These are phyloP conservation scores for Cicer pinnatifidum DNA, from an alignment of 306 rosid genomes.

Conservation along the genomic window DNA sequence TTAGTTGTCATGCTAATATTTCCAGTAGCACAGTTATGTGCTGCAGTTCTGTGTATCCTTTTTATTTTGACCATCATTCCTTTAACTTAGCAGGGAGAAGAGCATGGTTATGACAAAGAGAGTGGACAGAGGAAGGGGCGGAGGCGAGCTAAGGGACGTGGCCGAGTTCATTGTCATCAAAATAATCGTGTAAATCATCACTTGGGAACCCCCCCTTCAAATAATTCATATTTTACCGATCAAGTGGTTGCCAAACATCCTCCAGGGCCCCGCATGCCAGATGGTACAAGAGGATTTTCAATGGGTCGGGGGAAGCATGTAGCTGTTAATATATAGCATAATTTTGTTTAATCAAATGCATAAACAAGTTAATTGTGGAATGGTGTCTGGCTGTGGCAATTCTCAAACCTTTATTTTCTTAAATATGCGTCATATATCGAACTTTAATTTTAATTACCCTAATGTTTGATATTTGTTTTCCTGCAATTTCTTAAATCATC, in stretches of 20 bases:
- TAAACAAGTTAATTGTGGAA: conserved; percentile 20
- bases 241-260: conserved; percentile 71
- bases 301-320: conserved; percentile 90
- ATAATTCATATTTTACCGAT: conserved; percentile 55
- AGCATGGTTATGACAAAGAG: conserved; percentile 75
- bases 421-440: no score
- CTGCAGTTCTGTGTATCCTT: conserved; percentile 10
- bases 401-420: conserved; percentile 27
- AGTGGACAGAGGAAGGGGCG: conserved; percentile 79
- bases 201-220: conserved; percentile 61
- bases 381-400: conserved; percentile 25
- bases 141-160: conserved; percentile 83
- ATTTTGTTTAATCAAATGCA: conserved; percentile 33
- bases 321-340: conserved; percentile 66
- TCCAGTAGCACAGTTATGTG: conserved; percentile 19
- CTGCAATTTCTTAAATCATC: no score
- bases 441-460: no score
- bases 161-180: conserved; percentile 73
- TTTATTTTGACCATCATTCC: conserved; percentile 20
- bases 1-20: background rate
- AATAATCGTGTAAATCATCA: conserved; percentile 69
- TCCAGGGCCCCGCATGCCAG: conserved; percentile 99
- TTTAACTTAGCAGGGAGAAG: conserved; percentile 72
- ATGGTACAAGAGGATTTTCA: conserved; percentile 94
- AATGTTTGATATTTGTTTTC: no score